Conservation (phyloP, 805 yeast genomes). For the Candida yuanshanica region DNA sequence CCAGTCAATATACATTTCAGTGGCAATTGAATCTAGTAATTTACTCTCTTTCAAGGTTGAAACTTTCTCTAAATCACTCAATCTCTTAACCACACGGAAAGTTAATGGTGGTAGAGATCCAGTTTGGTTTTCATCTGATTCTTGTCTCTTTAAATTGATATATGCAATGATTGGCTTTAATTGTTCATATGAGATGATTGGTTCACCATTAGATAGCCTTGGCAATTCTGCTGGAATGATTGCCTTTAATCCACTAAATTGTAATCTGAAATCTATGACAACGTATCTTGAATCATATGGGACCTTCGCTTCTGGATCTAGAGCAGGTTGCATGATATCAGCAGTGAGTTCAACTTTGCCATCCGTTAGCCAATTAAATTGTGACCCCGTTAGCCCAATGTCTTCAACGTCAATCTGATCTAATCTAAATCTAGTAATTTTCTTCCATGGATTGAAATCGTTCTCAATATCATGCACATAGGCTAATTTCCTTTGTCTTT, state of each 20-base stretch:
- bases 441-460: constrained; percentile 41
- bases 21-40: constrained; percentile 44
- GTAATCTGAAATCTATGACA: constrained; percentile 60
- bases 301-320: constrained; percentile 24
- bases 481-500: constrained; percentile 56
- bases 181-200: constrained; percentile 54
- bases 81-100: constrained; percentile 41
- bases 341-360: constrained; percentile 68
- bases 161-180: constrained; percentile 56
- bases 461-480: constrained; percentile 34
- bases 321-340: constrained; percentile 65
- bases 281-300: constrained; percentile 41
- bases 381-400: constrained; percentile 27
- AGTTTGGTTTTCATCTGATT: constrained; percentile 15
- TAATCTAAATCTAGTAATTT: constrained; percentile 40
- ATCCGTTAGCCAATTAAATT: constrained; percentile 64
- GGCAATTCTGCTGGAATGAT: constrained; percentile 44
- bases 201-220: constrained; percentile 45
- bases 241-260: constrained; percentile 59
- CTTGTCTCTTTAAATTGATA: constrained; percentile 42
- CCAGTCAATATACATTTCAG: constrained; percentile 54
- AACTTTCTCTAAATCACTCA: constrained; percentile 37
- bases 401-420: constrained; percentile 34
- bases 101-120: constrained; percentile 25
- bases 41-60: constrained; percentile 36